Base-by-base conservation (phyloP, 805 yeast genomes). In the Ogataea nitratoaversa region DNA sequence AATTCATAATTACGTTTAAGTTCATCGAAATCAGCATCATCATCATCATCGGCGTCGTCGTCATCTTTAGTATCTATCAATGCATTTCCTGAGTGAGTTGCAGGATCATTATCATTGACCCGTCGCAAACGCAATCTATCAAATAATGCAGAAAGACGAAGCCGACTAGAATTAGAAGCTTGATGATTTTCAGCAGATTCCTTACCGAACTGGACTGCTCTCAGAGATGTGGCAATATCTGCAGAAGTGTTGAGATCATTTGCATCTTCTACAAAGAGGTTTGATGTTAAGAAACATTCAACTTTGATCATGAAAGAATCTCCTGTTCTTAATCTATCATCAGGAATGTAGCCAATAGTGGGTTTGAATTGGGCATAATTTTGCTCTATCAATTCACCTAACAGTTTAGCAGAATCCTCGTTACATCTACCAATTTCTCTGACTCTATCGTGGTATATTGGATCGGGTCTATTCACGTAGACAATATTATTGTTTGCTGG, bases 391-490 rank as follows among this genome's bases (percentile, higher is more conserved):
- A 89, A 66, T 0, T 95, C 88, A 3, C 81, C 73, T 8, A 90
- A 55, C 9, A 81, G 71, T 5, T 72, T 62, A 0, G 95, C 88
- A 23, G 78, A 66, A 36, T 78, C 84, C 47, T 82, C 89, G 0
- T 86, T 81, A 1, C 86, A 56, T 48, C 95, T 72, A 0, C 93
- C 97, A 23, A 90, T 67, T 55, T 86, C 95, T 43, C 84, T 48
- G 12, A 59, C 58, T n/a, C 38, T 38, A 8, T 32, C 27, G 11
- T 39, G 35, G 18, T 47, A 46, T 7, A 34, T 32, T 5, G 47
- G 34, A 23, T 54, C 59, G 16, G 31, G 8, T 28, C 27, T 40
- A 34, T 44, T 48, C 6, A 63, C 45, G 33, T 59, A 59, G 4
- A 62, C 60, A 11, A 56, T 49, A 28, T 55, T 44, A 28, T 53